Percentiles rank a stretch among this genome's conserved stretches.
phyloP scores from a whole-genome alignment of 805 yeast genomes.

The Cyberlindnera maclurae region DNA sequence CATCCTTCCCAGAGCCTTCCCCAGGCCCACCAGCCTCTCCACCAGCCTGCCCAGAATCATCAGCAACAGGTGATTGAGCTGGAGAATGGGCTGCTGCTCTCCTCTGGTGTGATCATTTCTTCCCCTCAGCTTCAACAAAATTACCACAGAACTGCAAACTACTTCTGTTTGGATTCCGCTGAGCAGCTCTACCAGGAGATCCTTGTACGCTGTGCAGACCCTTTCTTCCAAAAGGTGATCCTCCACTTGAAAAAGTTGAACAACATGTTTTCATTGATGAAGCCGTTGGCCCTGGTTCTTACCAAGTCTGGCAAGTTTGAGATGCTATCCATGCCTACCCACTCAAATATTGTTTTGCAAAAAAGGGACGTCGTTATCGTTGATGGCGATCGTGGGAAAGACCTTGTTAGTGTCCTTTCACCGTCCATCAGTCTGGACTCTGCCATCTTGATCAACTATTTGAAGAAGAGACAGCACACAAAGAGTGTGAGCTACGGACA shows the following conservation, averaged over 20 bases:
- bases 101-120: conserved; percentile 50
- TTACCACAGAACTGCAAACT: conserved; percentile 42
- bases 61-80: conserved; percentile 27
- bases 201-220: conserved; percentile 25
- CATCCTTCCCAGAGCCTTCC: background rate
- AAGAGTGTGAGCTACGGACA: conserved; percentile 32
- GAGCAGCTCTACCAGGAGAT: conserved; percentile 32
- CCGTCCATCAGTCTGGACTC: conserved; percentile 55
- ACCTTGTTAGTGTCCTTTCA: conserved; percentile 64
- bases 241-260: conserved; percentile 23
- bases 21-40: conserved; percentile 1
- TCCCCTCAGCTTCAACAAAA: conserved; percentile 47
- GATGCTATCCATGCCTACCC: conserved; percentile 57
- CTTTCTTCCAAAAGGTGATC: conserved; percentile 20
- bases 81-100: conserved; percentile 58
- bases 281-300: conserved; percentile 38
- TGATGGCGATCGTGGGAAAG: conserved; percentile 83
- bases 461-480: conserved; percentile 66
- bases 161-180: conserved; percentile 45
- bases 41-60: conserved; percentile 11
- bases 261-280: conserved; percentile 20
- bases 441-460: conserved; percentile 65
- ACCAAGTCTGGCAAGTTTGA: conserved; percentile 65
- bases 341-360: conserved; percentile 51
- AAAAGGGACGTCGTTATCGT: conserved; percentile 65